Conservation (phyloP, 441 rosid species). For the Jatropha multifida region DNA sequence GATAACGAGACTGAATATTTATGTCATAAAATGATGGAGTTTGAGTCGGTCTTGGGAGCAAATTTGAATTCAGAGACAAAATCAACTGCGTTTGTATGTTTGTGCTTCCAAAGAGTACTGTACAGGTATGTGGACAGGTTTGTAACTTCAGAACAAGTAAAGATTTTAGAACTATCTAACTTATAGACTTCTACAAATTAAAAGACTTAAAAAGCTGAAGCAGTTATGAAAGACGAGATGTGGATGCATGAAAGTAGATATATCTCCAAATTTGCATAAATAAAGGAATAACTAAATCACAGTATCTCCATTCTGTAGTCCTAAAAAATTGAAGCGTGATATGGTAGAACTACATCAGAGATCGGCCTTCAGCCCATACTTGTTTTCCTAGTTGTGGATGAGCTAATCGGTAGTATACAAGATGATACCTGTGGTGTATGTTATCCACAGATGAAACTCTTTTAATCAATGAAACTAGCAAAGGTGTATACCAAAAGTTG, state of each 20-base stretch:
- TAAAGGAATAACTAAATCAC: neutral
- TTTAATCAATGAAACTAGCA: no score
- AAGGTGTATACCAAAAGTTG: no score
- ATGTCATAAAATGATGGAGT: neutral
- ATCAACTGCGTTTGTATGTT: neutral
- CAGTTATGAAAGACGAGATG: neutral
- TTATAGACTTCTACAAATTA: neutral
- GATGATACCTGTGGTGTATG: no score
- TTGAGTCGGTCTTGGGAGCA: neutral
- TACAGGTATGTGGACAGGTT: neutral
- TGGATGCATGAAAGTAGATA: neutral
- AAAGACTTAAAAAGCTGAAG: neutral
- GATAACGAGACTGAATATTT: neutral
- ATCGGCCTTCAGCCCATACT: no score
- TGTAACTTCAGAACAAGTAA: neutral
- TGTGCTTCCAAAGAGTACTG: neutral
- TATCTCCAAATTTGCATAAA: constrained; percentile 2
- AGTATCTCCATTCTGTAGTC: neutral
- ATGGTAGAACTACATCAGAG: no score
- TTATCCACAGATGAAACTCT: no score
- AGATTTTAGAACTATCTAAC: neutral
- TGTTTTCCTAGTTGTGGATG: no score
- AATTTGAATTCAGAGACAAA: neutral
- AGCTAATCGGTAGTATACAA: no score
- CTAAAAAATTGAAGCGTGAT: neutral